These are phyloP conservation scores for Termitomyces sp. DNA, from an alignment of 768 basidiomycete species.

Conservation along the genomic window DNA sequence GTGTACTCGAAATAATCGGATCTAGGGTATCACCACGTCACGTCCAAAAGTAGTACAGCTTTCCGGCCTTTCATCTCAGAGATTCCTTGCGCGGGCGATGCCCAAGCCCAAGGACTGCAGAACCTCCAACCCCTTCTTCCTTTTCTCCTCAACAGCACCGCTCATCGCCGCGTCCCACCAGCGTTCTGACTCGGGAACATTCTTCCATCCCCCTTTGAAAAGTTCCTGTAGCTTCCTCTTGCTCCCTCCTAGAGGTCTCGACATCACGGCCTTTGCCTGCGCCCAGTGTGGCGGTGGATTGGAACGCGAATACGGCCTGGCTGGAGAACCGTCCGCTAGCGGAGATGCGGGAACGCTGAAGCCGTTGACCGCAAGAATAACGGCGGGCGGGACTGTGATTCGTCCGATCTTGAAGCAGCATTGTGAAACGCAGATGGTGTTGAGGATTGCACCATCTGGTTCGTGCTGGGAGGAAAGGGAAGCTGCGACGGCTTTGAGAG, in stretches of 20 bases:
- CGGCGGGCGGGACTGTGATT: constrained; percentile 65
- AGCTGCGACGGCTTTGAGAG: constrained; percentile 28
- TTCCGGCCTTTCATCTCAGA: neutral
- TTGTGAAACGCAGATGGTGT: constrained; percentile 61
- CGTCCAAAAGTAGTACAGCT: neutral
- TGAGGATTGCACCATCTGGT: constrained; percentile 49
- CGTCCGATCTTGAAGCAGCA: constrained; percentile 66
- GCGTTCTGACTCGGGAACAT: constrained; percentile 48
- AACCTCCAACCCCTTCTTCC: constrained; percentile 25
- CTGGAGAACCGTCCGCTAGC: constrained; percentile 17
- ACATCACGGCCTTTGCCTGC: constrained; percentile 31
- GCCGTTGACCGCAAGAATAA: constrained; percentile 58
- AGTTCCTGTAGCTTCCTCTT: constrained; percentile 38
- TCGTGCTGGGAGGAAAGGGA: constrained; percentile 29
- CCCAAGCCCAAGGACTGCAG: constrained; percentile 30
- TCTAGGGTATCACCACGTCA: neutral
- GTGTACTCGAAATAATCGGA: neutral
- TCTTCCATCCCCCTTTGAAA: constrained; percentile 55
- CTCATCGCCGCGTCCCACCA: constrained; percentile 68
- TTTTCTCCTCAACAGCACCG: constrained; percentile 36
- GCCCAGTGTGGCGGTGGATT: constrained; percentile 47
- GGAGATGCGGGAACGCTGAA: constrained; percentile 30
- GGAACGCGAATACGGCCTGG: constrained; percentile 32
- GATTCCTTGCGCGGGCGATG: constrained; percentile 25
- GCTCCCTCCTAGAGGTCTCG: constrained; percentile 27